Conservation (phyloP, 148 eudicot genomes). For the Chenopodium berlandieri region DNA sequence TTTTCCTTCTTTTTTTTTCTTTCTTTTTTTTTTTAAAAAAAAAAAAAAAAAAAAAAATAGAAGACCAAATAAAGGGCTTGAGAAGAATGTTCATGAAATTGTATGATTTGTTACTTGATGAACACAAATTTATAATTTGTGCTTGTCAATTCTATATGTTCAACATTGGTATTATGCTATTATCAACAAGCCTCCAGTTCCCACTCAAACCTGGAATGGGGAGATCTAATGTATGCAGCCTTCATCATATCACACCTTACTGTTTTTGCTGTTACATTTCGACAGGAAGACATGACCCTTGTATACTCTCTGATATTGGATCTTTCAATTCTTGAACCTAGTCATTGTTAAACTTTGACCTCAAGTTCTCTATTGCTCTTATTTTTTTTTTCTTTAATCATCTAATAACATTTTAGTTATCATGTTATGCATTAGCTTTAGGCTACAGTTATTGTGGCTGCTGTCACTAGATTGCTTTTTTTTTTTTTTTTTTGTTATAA, state of each 20-base stretch:
- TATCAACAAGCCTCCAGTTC: no score
- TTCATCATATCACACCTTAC: neutral
- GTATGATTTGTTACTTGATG: no score
- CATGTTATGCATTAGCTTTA: neutral
- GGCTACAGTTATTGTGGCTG: neutral
- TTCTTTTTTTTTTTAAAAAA: no score
- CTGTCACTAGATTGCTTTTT: no score
- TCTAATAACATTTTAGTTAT: neutral
- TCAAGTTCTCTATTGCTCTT: neutral
- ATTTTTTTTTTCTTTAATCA: neutral
- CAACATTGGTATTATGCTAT: no score
- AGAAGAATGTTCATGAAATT: neutral
- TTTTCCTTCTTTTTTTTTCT: no score
- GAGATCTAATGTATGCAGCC: neutral
- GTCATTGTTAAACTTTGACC: neutral
- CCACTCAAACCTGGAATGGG: neutral
- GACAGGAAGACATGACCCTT: neutral
- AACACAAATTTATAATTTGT: no score
- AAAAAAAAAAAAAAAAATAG: no score
- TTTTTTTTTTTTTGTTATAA: neutral
- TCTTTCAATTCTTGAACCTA: neutral
- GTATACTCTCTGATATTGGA: neutral
- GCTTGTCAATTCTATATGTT: no score
- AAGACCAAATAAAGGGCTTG: neutral
- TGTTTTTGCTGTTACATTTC: neutral